Base-by-base conservation (phyloP, 352 stramenopile species). In the Paralagenidium karlingii region DNA sequence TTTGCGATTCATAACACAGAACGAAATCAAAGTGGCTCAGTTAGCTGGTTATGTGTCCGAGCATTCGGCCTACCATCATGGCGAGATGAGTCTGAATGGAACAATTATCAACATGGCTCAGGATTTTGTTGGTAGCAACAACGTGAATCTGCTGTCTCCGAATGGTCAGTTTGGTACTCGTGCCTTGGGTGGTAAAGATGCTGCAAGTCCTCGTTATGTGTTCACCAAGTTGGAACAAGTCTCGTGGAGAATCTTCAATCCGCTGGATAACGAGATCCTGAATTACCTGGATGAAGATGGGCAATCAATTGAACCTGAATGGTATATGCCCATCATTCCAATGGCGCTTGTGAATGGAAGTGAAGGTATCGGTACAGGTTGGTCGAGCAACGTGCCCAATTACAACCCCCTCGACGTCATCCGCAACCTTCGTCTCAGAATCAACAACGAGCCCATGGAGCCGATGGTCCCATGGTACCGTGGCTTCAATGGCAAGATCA, bases 51-150 rank as follows among this genome's bases (percentile, higher is more conserved):
- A 99, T 53, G 94, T 97, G 25, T 96, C 94, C 0, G 96, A 99
- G 53, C 94, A 98, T 47, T 97, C 95, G 32, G 94, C 96, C 3
- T 99, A 99, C 67, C 96, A 99, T 58, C 96, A 99, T 52, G 96
- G 96, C 24, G 95, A 99, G 63, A 64, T 71, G 24, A 97, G 83
- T 51, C 58, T 99, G 30, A 70, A 95, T 34, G 68, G 81, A 30
- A 98, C 94, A 49, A 96, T 99, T 45, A 83, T 98, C 45, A 92
- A 91, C 41, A 98, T 99, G 94, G 95, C 95, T 0, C 96, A 99
- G 58, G 86, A 98, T 58, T 99, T 97, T 61, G 90, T 98, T 20
- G 94, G 96, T 18, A 97, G 92, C 42, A 99, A 99, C 63, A 99
- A 99, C 59, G 71, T 98, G 8, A 92, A 97, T 43, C 67, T 98